Evolutionary conservation across 768 basidiomycete species (phyloP), one percentile per base, ranked within the genome.

Genomic region (Lentinula lateritia): DNA sequence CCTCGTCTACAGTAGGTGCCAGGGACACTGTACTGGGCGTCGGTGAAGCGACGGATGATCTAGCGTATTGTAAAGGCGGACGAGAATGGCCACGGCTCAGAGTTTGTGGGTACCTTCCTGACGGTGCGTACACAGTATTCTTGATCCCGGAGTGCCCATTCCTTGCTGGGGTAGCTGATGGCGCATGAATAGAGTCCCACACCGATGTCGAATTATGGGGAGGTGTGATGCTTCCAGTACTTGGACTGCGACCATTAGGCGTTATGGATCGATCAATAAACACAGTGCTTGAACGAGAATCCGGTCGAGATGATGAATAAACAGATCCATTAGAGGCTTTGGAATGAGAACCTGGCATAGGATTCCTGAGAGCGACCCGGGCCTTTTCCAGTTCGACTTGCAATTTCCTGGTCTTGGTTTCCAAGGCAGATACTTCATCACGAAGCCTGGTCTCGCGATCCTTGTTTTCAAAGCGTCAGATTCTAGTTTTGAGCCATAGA

Each of bases 1-100:
- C 87, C 1, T 85, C 78, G 45, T 83, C 84, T 61, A 84, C 76
- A 0, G 89, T 92, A 6, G 88, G 89, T 8, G 86, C 80, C 34
- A 83, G 77, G 20, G 89, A 90, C n/a, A 88, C 86, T 1, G 77
- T 83, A 67, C 92, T 93, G 28, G 85, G 86, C 32, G 92, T 86
- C 7, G 92, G 92, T 1, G 92, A 93, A 13, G 86, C 79, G 18
- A 76, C 69, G 45, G 75, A 73, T 2, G 73, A 12, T 32, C 50
- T 38, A 20, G 59, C 13, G 42, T 58, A 60, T 60, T 20, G 42
- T 16, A 50, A 7, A n/a, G 45, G 48, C 10, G 52, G 48, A 20
- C 32, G 58, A 16, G 58, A 53, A 36, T 36, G 6, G 36, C 58
- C 56, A 35, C 65, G 58, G 56, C 65, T 68, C 0, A 60, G 35